phyloP scores from a whole-genome alignment of 1,284 basidiomycete genomes.

The Ustilago lituana region DNA sequence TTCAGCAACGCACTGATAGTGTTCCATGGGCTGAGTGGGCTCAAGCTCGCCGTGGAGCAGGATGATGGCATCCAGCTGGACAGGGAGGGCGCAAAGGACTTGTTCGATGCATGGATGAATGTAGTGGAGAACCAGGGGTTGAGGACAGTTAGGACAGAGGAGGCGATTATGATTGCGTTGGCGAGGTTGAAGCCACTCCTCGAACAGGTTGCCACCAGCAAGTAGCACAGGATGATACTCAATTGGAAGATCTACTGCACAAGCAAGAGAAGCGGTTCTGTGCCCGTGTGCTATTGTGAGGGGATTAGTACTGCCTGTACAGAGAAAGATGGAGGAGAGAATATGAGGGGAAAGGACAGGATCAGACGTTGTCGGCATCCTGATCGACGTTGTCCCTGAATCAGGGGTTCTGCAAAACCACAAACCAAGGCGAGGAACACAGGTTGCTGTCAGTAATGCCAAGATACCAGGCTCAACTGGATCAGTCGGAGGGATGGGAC shows the following conservation, averaged over 20 bases:
- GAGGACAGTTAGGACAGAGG: slow-evolving; percentile 65
- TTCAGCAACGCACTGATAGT: slow-evolving; percentile 61
- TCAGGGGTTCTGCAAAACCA: slow-evolving; percentile 67
- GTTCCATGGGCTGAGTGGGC: slow-evolving; percentile 62
- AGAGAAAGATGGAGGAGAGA: too few species aligned
- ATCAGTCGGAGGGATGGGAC: too few species aligned
- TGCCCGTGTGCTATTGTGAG: background rate
- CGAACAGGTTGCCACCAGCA: slow-evolving; percentile 24
- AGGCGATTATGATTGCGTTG: slow-evolving; percentile 57
- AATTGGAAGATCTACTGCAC: too few species aligned
- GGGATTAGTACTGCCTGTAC: too few species aligned
- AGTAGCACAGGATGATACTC: background rate
- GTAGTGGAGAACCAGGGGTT: slow-evolving; percentile 62
- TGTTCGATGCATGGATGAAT: slow-evolving; percentile 67
- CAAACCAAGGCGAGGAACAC: too few species aligned
- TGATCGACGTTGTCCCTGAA: slow-evolving; percentile 64
- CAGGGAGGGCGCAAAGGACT: slow-evolving; percentile 52
- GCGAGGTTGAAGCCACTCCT: slow-evolving; percentile 47
- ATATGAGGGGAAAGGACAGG: too few species aligned
- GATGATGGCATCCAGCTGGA: slow-evolving; percentile 53
- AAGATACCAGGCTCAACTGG: too few species aligned
- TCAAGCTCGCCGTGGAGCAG: slow-evolving; percentile 63
- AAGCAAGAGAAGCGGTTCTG: too few species aligned
- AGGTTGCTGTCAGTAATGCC: too few species aligned
- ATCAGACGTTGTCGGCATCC: slow-evolving; percentile 56